phyloP scores from a whole-genome alignment of 2,329 filamentous ascomycete species.

The Penicillium brasilianum region DNA sequence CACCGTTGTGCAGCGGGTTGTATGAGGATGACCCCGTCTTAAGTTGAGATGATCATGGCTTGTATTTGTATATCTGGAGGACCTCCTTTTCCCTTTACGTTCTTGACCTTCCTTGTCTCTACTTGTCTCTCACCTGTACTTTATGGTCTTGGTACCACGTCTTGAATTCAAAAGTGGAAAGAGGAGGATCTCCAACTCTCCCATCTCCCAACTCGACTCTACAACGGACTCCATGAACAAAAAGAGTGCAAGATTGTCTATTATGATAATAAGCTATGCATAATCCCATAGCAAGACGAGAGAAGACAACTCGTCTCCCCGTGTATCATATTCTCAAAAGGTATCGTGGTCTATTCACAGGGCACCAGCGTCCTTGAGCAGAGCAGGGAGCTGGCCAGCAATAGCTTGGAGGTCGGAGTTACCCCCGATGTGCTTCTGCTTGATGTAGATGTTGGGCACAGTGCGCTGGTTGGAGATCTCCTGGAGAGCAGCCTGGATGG shows the following conservation, averaged over 20 bases:
- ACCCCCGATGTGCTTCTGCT: constrained; percentile 88
- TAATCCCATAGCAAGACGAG: not conserved
- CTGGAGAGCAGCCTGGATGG: constrained; percentile 80
- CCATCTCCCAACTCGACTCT: constrained; percentile 5
- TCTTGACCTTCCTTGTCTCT: not conserved
- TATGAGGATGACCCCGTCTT: constrained; percentile 24
- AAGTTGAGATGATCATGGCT: not conserved
- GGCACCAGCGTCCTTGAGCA: constrained; percentile 70
- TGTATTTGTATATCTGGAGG: constrained; percentile 2
- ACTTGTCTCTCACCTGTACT: constrained; percentile 16
- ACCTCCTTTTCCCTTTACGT: not conserved
- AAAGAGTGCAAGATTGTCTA: not conserved
- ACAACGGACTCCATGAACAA: not conserved
- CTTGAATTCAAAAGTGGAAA: not conserved
- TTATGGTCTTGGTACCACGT: not conserved
- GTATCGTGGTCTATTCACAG: constrained; percentile 47
- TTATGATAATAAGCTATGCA: not conserved
- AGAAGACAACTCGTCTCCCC: not conserved
- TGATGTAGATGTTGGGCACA: constrained; percentile 96
- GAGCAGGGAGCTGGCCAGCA: constrained; percentile 65
- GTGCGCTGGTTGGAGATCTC: constrained; percentile 82
- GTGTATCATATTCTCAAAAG: not conserved
- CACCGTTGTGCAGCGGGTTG: constrained; percentile 79
- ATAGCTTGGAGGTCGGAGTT: constrained; percentile 84
- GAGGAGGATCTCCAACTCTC: not conserved